Conservation (phyloP, 768 basidiomycete species). For the Lepiota venenata region DNA sequence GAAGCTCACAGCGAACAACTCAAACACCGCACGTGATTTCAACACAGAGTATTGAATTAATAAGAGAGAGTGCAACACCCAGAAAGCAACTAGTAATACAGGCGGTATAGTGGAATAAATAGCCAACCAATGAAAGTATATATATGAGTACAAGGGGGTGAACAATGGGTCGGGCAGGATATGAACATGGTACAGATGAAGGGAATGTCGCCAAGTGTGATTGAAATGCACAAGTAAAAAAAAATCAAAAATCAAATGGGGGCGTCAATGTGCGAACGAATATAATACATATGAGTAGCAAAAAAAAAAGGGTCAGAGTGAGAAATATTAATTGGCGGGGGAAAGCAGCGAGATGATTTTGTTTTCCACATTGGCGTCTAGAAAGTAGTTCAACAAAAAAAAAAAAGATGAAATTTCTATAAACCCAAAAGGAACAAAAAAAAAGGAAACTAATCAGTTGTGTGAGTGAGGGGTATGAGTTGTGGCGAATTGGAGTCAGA, state of each 20-base stretch:
- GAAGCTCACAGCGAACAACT: too few species aligned
- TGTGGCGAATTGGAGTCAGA: not conserved
- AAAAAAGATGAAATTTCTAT: not conserved
- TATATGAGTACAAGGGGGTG: conserved; percentile 1
- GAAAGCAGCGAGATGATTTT: not conserved
- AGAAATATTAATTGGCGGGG: not conserved
- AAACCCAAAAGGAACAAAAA: too few species aligned
- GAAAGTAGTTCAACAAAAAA: not conserved
- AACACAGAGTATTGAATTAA: too few species aligned
- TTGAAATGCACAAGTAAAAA: not conserved
- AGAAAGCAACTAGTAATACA: not conserved
- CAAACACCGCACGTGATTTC: too few species aligned
- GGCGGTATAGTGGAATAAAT: not conserved
- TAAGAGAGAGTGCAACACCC: not conserved
- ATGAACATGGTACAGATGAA: conserved; percentile 4
- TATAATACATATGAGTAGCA: conserved; percentile 7
- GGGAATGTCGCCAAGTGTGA: not conserved
- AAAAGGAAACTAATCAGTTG: too few species aligned
- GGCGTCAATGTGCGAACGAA: not conserved
- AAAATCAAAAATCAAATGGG: too few species aligned
- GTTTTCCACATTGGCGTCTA: not conserved
- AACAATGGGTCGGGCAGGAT: conserved; percentile 6
- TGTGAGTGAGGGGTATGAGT: not conserved
- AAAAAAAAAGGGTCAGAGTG: not conserved
- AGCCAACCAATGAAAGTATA: not conserved